Evolutionary conservation across 345 rosid genomes (phyloP).

Genomic region (Aquilaria sinensis): DNA sequence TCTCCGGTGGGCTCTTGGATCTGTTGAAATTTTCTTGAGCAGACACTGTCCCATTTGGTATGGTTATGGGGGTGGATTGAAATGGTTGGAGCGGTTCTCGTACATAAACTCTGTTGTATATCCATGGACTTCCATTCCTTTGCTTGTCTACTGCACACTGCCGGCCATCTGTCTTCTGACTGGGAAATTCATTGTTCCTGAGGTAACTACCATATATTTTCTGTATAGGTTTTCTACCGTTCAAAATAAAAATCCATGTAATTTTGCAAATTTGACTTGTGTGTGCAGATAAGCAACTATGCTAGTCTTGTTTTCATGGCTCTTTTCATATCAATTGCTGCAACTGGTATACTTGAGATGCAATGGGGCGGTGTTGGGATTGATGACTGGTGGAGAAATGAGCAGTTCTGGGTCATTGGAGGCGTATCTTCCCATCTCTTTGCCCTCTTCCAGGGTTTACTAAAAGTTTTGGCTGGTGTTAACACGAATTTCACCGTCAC

Average conservation of each 20-base stretch:
- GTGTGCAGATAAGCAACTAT: slow-evolving; percentile 86
- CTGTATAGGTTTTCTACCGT: too few relatives aligned
- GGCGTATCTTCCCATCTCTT: slow-evolving; percentile 94
- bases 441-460: slow-evolving; percentile 91
- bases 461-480: slow-evolving; percentile 94
- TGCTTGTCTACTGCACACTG: slow-evolving; percentile 82
- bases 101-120: slow-evolving; percentile 92
- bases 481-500: slow-evolving; percentile 93
- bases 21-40: slow-evolving; percentile 94
- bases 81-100: slow-evolving; percentile 90
- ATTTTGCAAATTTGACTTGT: neutral
- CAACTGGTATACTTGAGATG: slow-evolving; percentile 93
- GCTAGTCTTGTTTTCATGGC: slow-evolving; percentile 85
- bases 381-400: slow-evolving; percentile 99
- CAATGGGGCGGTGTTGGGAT: slow-evolving; percentile 98
- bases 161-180: slow-evolving; percentile 96
- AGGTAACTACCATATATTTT: slow-evolving; percentile 38
- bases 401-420: slow-evolving; percentile 99
- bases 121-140: slow-evolving; percentile 88
- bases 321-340: slow-evolving; percentile 90
- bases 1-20: slow-evolving; percentile 97
- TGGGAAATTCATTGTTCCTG: slow-evolving; percentile 91
- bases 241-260: neutral
- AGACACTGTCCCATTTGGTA: slow-evolving; percentile 98
- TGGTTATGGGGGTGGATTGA: slow-evolving; percentile 95